A percentile compares a stretch with the other conserved stretches of the same genome.
phyloP scores from a whole-genome alignment of 345 rosid species.

The Boechera divaricarpa region DNA sequence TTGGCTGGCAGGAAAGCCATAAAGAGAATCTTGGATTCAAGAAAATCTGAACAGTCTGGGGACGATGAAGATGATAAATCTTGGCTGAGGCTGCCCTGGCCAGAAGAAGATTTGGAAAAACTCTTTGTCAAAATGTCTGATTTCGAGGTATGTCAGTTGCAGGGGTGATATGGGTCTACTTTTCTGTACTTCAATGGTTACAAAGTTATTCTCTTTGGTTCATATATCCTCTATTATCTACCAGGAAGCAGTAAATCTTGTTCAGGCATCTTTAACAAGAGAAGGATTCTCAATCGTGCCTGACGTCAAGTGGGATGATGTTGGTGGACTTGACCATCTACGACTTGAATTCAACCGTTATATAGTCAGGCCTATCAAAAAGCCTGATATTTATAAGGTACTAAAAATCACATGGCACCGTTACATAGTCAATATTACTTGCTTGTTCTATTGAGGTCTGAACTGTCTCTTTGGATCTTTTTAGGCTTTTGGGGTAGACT shows the following conservation, averaged over 20 bases:
- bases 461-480: conserved; percentile 46
- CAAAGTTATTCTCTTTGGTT: conserved; percentile 14
- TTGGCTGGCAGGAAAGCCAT: conserved; percentile 54
- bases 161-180: background rate
- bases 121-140: conserved; percentile 79
- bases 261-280: conserved; percentile 79
- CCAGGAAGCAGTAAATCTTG: conserved; percentile 73
- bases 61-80: conserved; percentile 50
- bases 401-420: conserved; percentile 11
- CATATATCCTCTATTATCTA: background rate
- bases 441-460: conserved; percentile 19
- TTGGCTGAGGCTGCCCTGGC: conserved; percentile 81
- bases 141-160: conserved; percentile 63
- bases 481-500: conserved; percentile 72
- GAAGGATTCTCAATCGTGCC: conserved; percentile 90
- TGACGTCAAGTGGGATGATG: conserved; percentile 87
- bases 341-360: conserved; percentile 70
- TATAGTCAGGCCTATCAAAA: conserved; percentile 71
- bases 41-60: conserved; percentile 55
- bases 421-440: background rate
- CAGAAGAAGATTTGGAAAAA: conserved; percentile 74
- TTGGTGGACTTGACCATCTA: conserved; percentile 81
- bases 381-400: conserved; percentile 75
- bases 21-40: conserved; percentile 61
- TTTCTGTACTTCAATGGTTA: background rate